Evolutionary conservation across 2,329 filamentous ascomycete species (phyloP).

Genomic region (Tolypocladium sp.): DNA sequence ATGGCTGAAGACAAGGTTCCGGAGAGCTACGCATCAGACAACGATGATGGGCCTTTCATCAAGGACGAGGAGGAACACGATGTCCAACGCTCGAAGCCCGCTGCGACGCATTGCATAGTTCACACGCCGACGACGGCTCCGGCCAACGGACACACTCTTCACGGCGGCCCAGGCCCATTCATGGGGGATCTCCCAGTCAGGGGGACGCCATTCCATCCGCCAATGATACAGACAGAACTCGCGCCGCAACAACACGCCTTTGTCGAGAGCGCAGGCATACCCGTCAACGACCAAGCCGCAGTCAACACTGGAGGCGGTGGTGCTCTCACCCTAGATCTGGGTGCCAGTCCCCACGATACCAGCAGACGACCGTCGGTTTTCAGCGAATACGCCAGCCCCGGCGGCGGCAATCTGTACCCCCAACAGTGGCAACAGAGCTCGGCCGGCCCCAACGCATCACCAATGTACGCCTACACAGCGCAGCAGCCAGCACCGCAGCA

Average conservation of each 20-base stretch:
- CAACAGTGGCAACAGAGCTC: constrained; percentile 36
- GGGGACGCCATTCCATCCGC: constrained; percentile 26
- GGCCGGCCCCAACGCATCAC: constrained; percentile 27
- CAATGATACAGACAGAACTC: constrained; percentile 33
- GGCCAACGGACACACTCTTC: constrained; percentile 20
- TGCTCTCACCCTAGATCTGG: constrained; percentile 35
- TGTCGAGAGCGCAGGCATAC: constrained; percentile 25
- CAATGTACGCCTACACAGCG: constrained; percentile 36
- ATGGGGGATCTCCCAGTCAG: constrained; percentile 36
- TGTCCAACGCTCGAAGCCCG: constrained; percentile 24
- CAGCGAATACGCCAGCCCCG: constrained; percentile 35
- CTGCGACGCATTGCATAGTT: constrained; percentile 23
- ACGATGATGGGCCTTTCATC: constrained; percentile 31
- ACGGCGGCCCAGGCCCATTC: constrained; percentile 24
- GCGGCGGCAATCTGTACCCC: constrained; percentile 29
- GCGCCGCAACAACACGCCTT: constrained; percentile 29
- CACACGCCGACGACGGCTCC: constrained; percentile 26
- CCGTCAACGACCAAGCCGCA: constrained; percentile 21
- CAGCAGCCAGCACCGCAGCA: constrained; percentile 24
- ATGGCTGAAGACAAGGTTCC: constrained; percentile 42
- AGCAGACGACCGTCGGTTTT: constrained; percentile 37
- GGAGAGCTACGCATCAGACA: constrained; percentile 38
- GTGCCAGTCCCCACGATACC: constrained; percentile 32
- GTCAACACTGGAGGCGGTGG: constrained; percentile 23
- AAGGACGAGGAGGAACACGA: constrained; percentile 35